Evolutionary conservation across 2,329 filamentous ascomycete genomes (phyloP).

Genomic region (Teratosphaeria pseudoeucalypti): DNA sequence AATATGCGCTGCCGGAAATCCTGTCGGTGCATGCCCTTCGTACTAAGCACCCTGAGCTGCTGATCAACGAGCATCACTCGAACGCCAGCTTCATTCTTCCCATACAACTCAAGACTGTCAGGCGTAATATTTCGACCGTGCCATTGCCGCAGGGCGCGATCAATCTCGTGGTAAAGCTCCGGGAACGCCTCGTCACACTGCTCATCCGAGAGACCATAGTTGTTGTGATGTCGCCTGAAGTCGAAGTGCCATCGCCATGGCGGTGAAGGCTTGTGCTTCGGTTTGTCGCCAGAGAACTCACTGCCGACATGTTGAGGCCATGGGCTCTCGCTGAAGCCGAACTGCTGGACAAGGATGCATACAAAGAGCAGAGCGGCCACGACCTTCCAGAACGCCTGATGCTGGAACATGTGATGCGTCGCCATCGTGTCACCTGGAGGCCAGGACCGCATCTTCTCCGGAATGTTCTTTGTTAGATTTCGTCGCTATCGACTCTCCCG

Average conservation of each 20-base stretch:
- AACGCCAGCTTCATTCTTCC: constrained; percentile 24
- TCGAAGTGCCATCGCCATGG: constrained; percentile 1
- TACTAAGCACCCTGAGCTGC: constrained; percentile 7
- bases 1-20: constrained; percentile 1
- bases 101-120: constrained; percentile 17
- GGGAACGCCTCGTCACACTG: constrained; percentile 25
- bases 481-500: not conserved
- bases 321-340: not conserved
- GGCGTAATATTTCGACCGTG: constrained; percentile 15
- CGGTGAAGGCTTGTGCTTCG: not conserved
- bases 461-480: not conserved
- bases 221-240: constrained; percentile 16
- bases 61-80: constrained; percentile 29
- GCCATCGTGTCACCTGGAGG: not conserved
- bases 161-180: constrained; percentile 22
- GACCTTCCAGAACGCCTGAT: constrained; percentile 8
- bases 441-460: not conserved
- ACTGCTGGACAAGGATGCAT: constrained; percentile 10
- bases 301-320: not conserved
- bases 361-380: constrained; percentile 10
- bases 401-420: constrained; percentile 2
- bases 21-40: not conserved
- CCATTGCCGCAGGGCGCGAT: constrained; percentile 20
- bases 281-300: not conserved
- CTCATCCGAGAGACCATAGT: constrained; percentile 17